Base-by-base conservation (phyloP, 1,284 basidiomycete genomes). In the Sporisorium scitamineum region DNA sequence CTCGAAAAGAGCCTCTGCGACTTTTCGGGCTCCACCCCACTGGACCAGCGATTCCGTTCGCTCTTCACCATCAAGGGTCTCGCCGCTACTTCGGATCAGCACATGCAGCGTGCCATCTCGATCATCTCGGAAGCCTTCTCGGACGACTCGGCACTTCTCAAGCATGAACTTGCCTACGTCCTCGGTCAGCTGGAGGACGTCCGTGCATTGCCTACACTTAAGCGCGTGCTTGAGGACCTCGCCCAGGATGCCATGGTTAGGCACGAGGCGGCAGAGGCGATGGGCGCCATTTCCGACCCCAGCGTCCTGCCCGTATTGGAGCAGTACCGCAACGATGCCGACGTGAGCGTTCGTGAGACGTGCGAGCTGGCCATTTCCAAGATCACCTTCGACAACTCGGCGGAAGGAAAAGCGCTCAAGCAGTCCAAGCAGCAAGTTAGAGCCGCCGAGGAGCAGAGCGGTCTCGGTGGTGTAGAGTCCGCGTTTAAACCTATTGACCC, bases 241-340 rank as follows among this genome's bases (percentile, higher is more conserved):
- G 84, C 87, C 5, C 92, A 96, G 85, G 94, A 99, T 87, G 92
- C 94, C 1, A 99, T 99, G 97, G 97, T 99, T 64, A 89, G 96
- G 61, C 96, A 99, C 87, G 96, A 99, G 89, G 95, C 97, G 26
- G 97, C 97, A 20, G 97, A 99, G 87, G 96, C 97, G 3, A 92
- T 99, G 88, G 97, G 96, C 47, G 97, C 97, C 2, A 94, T 99
- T 59, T 94, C 93, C 9, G 88, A 90, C 22, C 84, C 88, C 3
- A 80, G 87, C 0, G 92, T 93, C 6, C 86, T 96, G 20, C 90
- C 91, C 2, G 85, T 95, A 32, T 88, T 99, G 45, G 87, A 89
- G 68, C 88, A 92, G 84, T 95, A 92, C 87, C 86, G 93, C 31
- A 86, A 88, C 68, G 93, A 96, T 87, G 84, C 89, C 5, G 90